Conservation (phyloP, 257 asterid genomes). For the Solanum sejunctum region DNA sequence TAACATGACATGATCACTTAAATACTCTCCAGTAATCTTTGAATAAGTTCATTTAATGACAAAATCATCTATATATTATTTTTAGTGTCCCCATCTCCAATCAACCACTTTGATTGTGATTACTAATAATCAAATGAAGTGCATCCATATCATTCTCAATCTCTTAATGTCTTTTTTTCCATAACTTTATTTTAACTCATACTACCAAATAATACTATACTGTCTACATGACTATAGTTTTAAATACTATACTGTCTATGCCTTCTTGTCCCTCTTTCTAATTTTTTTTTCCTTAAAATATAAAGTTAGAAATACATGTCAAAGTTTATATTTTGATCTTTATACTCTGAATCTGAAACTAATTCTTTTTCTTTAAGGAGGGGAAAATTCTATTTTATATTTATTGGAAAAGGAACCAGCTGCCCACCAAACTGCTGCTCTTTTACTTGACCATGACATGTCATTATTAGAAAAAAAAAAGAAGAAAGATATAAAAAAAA, state of each 20-base stretch:
- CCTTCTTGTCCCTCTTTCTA: neutral
- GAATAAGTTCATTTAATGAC: neutral
- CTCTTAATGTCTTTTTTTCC: neutral
- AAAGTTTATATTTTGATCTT: neutral
- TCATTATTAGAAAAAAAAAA: neutral
- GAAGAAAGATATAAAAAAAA: no score
- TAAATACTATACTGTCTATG: neutral
- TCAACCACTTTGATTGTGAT: conserved; percentile 9
- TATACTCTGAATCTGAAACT: neutral
- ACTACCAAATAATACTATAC: neutral
- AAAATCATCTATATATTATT: neutral
- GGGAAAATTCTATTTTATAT: neutral
- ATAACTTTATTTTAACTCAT: conserved; percentile 1
- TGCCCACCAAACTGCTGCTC: neutral
- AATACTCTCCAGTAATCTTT: neutral
- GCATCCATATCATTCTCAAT: neutral
- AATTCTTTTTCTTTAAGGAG: neutral
- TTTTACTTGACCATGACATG: neutral
- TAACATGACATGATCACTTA: neutral
- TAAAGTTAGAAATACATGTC: neutral
- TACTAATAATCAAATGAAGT: conserved; percentile 4
- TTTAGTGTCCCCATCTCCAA: neutral
- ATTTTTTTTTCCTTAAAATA: neutral
- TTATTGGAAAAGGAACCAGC: neutral
- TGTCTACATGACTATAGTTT: neutral